Evolutionary conservation across 305 asterid species (phyloP), one percentile per base, ranked within the genome.

Genomic region (Ajuga reptans): DNA sequence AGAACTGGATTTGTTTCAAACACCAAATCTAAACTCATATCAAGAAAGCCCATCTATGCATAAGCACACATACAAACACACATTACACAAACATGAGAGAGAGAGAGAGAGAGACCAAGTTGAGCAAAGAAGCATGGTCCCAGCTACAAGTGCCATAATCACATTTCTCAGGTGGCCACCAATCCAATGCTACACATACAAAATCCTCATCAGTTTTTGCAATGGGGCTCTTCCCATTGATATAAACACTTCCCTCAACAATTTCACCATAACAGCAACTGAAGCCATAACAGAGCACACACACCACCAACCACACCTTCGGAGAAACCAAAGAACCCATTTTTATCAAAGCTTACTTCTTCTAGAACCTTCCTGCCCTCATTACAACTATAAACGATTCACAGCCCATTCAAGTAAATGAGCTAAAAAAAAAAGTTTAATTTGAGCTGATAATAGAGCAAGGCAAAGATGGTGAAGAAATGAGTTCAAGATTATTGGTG

Each of bases 161-260:
- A 77, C 92, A 86, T 55, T 86, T 84, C 56, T 83, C 90, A 46
- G 89, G 85, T 7, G 92, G 90, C 89, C 89, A 86, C 90, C 92
- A 86, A 49, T 86, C 92, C 75, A 86, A 39, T 0, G 88, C 84
- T 3, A 88, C 88, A 71, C 92, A 86, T 7, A 86, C 71, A 64
- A 81, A 84, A 72, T 84, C 69, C 29, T 79, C 82, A 64, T 83
- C 86, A 11, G 83, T 86, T 69, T 6, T 73, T 4, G 88, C 92
- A 33, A 86, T 81, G 75, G 78, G 71, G 29, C 47, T 57, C 12
- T 24, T 76, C 72, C 86, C 88, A 72, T 76, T 75, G 17, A 85
- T 71, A 15, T 51, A 62, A 52, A 83, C 80, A 53, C 34, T 73
- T 1, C 80, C 78, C 12, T 75, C 74, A 53, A 72, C 63, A 29